Conservation (phyloP, 2,329 filamentous ascomycete species). For the Trichoderma citrinoviride region DNA sequence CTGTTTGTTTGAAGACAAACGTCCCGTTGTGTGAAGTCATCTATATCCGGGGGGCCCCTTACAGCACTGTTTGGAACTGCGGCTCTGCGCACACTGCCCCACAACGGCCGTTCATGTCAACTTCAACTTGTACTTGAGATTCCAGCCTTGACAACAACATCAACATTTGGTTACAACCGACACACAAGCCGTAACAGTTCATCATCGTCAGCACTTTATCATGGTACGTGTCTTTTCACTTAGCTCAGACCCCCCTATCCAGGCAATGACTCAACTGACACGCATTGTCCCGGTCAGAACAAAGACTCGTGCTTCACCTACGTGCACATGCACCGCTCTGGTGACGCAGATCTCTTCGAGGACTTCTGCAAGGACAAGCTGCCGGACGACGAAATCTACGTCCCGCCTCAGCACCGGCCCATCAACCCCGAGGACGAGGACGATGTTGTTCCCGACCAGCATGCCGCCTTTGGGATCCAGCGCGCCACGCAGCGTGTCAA, state of each 20-base stretch:
- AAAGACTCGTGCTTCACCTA: conserved; percentile 76
- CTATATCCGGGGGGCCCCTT: too few species aligned
- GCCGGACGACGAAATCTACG: conserved; percentile 76
- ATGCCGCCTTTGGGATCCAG: conserved; percentile 83
- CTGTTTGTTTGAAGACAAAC: too few species aligned
- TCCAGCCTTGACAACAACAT: neutral
- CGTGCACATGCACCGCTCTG: conserved; percentile 69
- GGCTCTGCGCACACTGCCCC: too few species aligned
- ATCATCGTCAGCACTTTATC: neutral
- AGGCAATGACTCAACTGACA: neutral
- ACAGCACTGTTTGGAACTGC: too few species aligned
- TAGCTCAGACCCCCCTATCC: neutral
- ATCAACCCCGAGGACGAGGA: conserved; percentile 87
- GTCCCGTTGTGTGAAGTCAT: too few species aligned
- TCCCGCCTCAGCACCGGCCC: conserved; percentile 75
- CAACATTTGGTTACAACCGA: neutral
- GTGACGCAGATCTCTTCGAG: conserved; percentile 76
- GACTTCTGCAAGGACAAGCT: conserved; percentile 69
- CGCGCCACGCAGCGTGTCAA: conserved; percentile 69
- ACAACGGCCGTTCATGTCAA: too few species aligned
- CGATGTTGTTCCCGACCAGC: conserved; percentile 83
- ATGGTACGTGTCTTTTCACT: neutral
- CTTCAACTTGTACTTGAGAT: too few species aligned
- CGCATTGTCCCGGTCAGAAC: conserved; percentile 44
- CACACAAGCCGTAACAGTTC: neutral